Percentiles rank a stretch among this genome's conserved stretches.
phyloP scores from a whole-genome alignment of 805 yeast species.

The Kurtzmaniella cleridarum region DNA sequence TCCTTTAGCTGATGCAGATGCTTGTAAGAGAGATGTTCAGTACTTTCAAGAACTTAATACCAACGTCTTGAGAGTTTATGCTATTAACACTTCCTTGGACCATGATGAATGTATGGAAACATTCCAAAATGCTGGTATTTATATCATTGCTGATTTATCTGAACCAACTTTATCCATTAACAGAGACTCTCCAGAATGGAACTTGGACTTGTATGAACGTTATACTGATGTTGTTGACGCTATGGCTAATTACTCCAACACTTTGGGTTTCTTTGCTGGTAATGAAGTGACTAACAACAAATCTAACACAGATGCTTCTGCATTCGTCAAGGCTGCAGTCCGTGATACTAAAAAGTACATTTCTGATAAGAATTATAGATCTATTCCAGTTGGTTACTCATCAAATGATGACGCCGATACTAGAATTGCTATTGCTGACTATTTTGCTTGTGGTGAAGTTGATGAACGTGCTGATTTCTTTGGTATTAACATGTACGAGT shows the following conservation, averaged over 20 bases:
- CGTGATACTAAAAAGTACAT: constrained; percentile 84
- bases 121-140: constrained; percentile 42
- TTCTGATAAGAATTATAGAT: constrained; percentile 56
- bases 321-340: constrained; percentile 93
- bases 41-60: constrained; percentile 34
- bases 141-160: constrained; percentile 39
- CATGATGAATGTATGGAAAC: constrained; percentile 38
- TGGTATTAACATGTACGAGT: constrained; percentile 83
- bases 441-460: constrained; percentile 74
- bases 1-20: constrained; percentile 36
- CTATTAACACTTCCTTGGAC: constrained; percentile 31
- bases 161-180: constrained; percentile 77
- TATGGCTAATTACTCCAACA: constrained; percentile 71
- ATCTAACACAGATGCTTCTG: constrained; percentile 82
- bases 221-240: constrained; percentile 80
- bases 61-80: constrained; percentile 40
- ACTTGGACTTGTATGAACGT: constrained; percentile 61
- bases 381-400: constrained; percentile 91
- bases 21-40: constrained; percentile 39
- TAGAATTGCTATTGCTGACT: constrained; percentile 73
- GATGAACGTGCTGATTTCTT: constrained; percentile 69
- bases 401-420: constrained; percentile 84
- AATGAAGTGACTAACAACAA: constrained; percentile 89
- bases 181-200: constrained; percentile 78
- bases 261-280: constrained; percentile 94